phyloP scores from a whole-genome alignment of 2,329 filamentous ascomycete genomes.

The Rachicladosporium sp. region DNA sequence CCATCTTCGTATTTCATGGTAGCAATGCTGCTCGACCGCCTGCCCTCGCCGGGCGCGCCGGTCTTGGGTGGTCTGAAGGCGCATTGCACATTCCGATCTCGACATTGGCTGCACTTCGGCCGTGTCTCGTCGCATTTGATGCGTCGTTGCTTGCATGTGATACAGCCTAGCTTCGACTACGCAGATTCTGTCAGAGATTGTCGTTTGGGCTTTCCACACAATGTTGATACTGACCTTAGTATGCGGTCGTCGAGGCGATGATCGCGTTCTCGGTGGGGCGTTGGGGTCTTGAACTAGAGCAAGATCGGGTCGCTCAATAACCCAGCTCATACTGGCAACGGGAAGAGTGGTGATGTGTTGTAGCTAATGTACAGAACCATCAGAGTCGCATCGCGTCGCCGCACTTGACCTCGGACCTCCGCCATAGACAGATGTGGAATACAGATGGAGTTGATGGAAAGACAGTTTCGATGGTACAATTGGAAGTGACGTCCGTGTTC shows the following conservation, averaged over 20 bases:
- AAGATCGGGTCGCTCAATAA: constrained; percentile 3
- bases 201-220: too few species aligned
- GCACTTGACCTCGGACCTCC: neutral
- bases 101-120: constrained; percentile 12
- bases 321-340: constrained; percentile 1
- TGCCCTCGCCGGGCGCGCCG: constrained; percentile 5
- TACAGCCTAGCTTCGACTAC: constrained; percentile 8
- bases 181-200: too few species aligned
- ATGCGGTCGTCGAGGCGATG: constrained; percentile 3
- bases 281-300: constrained; percentile 2
- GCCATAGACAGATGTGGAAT: too few species aligned
- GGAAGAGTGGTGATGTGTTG: too few species aligned
- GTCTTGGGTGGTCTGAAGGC: constrained; percentile 4
- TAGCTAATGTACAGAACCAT: neutral
- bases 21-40: neutral
- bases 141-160: constrained; percentile 12
- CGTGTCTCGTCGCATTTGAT: constrained; percentile 15
- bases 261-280: constrained; percentile 2
- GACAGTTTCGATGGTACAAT: too few species aligned
- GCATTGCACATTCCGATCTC: constrained; percentile 9
- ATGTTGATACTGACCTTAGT: neutral
- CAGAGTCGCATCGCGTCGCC: neutral
- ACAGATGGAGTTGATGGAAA: too few species aligned
- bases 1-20: neutral
- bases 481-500: too few species aligned